Base-by-base conservation (phyloP, 2,329 filamentous ascomycete species). In the Fusarium citri region DNA sequence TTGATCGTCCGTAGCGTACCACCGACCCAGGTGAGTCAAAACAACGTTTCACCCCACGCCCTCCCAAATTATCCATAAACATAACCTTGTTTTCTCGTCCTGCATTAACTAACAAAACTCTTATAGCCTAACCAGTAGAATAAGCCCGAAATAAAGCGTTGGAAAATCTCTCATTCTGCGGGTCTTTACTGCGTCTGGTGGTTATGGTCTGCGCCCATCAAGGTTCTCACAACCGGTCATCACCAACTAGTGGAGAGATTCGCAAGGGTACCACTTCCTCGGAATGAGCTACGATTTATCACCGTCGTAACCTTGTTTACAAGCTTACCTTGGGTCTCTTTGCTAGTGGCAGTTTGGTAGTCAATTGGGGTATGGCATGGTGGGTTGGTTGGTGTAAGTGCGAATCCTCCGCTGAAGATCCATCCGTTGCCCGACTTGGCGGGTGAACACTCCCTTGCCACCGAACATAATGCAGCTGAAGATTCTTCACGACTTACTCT, bases 181-280 rank as follows among this genome's bases (percentile, higher is more conserved):
- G 49, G 49, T 50, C 47, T 30, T 30, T 26, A 9, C 25, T 26
- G 6, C 9, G 28, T 23, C 30, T 14, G n/a, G 34, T 31, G n/a
- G n/a, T 14, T 20, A 6, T 18, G 30, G 8, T 26, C 20, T 42
- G 11, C 30, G 48, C 40, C 72, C 72, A 74, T 74, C 72, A 60
- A 34, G 72, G 72, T 74, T 74, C 72, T 74, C 59, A 69, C 55
- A 51, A 59, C 48, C 53, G 50, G 57, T 56, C 41, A 23, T 28
- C 23, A 31, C 46, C 40, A 37, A 30, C n/a, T 22, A 51, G 61
- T 57, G 60, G 58, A 61, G 40, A 41, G 15, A 5, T 4, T 6
- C 20, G 20, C 34, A 41, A 53, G 34, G 49, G 23, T 53, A 26
- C 10, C 18, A 20, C 14, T 6, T 4, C 48, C 18, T 51, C 22